Evolutionary conservation across 2,329 filamentous ascomycete species (phyloP).

Genomic region (Beauveria medogensis): DNA sequence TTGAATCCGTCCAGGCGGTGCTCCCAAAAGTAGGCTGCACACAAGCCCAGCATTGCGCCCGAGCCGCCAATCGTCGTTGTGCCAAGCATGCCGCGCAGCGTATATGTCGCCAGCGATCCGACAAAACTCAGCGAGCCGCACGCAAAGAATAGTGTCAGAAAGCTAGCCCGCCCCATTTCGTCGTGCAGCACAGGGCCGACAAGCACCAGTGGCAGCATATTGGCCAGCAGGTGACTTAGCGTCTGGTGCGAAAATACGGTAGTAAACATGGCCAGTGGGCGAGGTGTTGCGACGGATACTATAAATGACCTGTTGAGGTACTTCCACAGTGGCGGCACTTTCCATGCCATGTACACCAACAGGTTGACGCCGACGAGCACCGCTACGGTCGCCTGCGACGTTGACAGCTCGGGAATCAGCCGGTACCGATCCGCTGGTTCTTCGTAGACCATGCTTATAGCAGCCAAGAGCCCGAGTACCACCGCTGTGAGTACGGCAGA

Average conservation of each 20-base stretch:
- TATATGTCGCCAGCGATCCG: slow-evolving; percentile 44
- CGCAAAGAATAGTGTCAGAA: slow-evolving; percentile 58
- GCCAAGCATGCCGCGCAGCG: slow-evolving; percentile 36
- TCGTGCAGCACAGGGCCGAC: slow-evolving; percentile 61
- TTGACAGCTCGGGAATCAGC: slow-evolving; percentile 52
- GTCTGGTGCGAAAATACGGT: slow-evolving; percentile 63
- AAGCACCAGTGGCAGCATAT: slow-evolving; percentile 59
- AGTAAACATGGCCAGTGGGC: slow-evolving; percentile 52
- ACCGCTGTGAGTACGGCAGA: slow-evolving; percentile 40
- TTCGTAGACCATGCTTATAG: slow-evolving; percentile 42
- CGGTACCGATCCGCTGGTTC: slow-evolving; percentile 44
- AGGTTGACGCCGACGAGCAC: slow-evolving; percentile 53
- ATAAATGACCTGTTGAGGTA: slow-evolving; percentile 63
- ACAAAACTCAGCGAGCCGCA: slow-evolving; percentile 52
- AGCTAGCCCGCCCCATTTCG: slow-evolving; percentile 59
- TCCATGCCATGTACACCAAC: slow-evolving; percentile 51
- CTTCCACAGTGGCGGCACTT: slow-evolving; percentile 55
- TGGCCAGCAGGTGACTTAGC: slow-evolving; percentile 51
- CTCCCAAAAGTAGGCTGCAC: slow-evolving; percentile 54
- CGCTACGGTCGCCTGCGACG: slow-evolving; percentile 56
- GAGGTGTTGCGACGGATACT: slow-evolving; percentile 55
- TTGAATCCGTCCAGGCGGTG: slow-evolving; percentile 49
- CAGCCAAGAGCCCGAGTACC: slow-evolving; percentile 34
- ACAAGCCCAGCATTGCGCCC: slow-evolving; percentile 53
- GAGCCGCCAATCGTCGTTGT: slow-evolving; percentile 58